Evolutionary conservation across 306 rosid genomes (phyloP), one percentile per base, ranked within the genome.

Genomic region (Cicer cuneatum): DNA sequence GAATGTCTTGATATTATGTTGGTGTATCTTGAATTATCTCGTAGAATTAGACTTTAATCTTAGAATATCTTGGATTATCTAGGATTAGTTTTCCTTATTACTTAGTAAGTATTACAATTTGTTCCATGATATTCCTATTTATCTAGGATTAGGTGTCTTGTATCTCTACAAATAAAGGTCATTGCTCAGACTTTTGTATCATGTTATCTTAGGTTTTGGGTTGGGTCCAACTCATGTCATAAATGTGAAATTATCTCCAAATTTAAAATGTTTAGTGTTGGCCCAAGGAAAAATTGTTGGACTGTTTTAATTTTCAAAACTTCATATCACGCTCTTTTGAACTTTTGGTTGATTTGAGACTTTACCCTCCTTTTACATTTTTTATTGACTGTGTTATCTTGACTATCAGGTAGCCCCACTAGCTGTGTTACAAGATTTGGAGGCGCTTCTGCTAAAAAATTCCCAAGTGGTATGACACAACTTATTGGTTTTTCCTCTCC

Each of bases 361-460:
- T 67, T 48, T 29, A 45, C 33, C 65, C 53, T 60, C 9, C 16
- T 10, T 75, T 33, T 54, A 51, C 67, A 48, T 38, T 54, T 57
- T 43, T 81, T 15, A 58, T 80, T 79, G 67, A 53, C 24, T 82
- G 62, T 61, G 51, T 33, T 81, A 60, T 85, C 75, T 71, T 82
- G 69, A 66, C 63, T 49, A 60, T 80, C 88, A 93, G 98, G 97
- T 78, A 49, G 92, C 97, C 56, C 85, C 97, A 60, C 41, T 80
- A 56, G 66, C 86, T 11, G 92, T 93, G 80, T 71, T 89, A 69
- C 83, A 83, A 66, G 97, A 91, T 80, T 82, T 93, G 90, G 98
- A 91, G 87, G 76, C 61, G 19, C 91, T 91, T 81, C 78, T 93
- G 84, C 92, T 89, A 43, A 80, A 77, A 75, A 78, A 86, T 87